Base-by-base conservation (phyloP, 73 alveolate species). In the Stentor coeruleus region DNA sequence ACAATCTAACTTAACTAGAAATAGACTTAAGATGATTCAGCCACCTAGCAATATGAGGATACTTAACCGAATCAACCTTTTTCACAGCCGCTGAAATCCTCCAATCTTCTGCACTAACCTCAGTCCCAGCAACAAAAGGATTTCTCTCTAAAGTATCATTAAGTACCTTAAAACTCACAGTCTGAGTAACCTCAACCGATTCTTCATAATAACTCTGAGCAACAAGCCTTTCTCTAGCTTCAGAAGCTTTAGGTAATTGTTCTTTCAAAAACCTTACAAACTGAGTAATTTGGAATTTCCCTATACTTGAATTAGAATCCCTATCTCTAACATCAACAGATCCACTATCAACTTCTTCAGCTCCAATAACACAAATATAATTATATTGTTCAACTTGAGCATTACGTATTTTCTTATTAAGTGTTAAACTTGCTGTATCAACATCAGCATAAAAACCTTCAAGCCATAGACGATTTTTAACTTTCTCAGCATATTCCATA, bases 291-390 rank as follows among this genome's bases (percentile, higher is more conserved):
- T 95, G 57, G 84, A 87, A 87, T 83, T 90, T 89, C 37, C 98
- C 99, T 77, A 93, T 86, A 79, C 96, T 85, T 74, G 85, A 85
- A 33, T 92, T 93, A 77, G 74, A 81, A 58, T 97, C 99, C 84
- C 99, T 92, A 66, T 85, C 88, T 94, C 99, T 94, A 59, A 98
- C 89, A 88, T 97, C 99, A 81, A 96, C 98, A 35, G 95, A 84
- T 41, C 96, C 95, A 3, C 87, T 88, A 35, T 86, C 86, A 40
- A 84, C 96, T 91, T 98, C 99, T 75, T 98, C 98, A 80, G 96
- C 98, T 3, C 99, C 99, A 85, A 93, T 96, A 74, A 97, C 99
- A 3, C 96, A 93, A 81, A 97, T 93, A 85, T 82, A 98, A 91
- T 97, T 98, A 88, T 80, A 98, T 86, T 96, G 97, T 6, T 88